Evolutionary conservation across 805 yeast genomes (phyloP), one percentile per base, ranked within the genome.

Genomic region (Ogataea henricii): DNA sequence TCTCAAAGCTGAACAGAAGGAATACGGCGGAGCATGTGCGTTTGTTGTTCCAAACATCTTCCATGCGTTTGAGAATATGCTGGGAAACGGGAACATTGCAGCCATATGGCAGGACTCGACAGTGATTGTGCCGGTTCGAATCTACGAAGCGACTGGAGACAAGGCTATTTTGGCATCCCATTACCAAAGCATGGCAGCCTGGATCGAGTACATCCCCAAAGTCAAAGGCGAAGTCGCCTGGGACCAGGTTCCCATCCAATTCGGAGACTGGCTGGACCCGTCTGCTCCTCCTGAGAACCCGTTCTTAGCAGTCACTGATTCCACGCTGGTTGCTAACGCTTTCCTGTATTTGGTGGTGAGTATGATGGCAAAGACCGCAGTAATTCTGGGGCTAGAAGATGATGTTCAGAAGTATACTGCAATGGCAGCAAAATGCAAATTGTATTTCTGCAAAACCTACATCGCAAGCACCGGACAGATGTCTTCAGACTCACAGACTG

Each of bases 231-330:
- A 49, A 27, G 26, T 50, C 13, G 34, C 50, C 14, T 51, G 54
- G 54, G 46, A 14, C 16, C 22, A 45, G 18, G 33, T 42, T 22
- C 67, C 26, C 3, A 40, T 48, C 12, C 62, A 57, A 34, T 36
- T 73, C 42, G 76, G 68, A 21, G 59, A 57, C 32, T 57, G 62
- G 62, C 45, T 57, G 21, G 63, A 60, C 40, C 63, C 63, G 5
- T 45, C 51, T 21, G 63, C 64, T 12, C 64, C 64, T 5, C 62
- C 63, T 3, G 59, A 56, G n/a, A 49, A 56, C 33, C 62, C 64
- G 7, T 48, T 50, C 7, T 39, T 40, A 20, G 60, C 59, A 3
- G 52, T 51, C 47, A 60, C 64, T 3, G 58, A 60, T 33, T 49
- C 58, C 9, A 30, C 39, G 20, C 27, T 60, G 30, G 63, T 59